Conservation (phyloP, 2,329 filamentous ascomycete genomes). For the Trichocomaceae sp. region DNA sequence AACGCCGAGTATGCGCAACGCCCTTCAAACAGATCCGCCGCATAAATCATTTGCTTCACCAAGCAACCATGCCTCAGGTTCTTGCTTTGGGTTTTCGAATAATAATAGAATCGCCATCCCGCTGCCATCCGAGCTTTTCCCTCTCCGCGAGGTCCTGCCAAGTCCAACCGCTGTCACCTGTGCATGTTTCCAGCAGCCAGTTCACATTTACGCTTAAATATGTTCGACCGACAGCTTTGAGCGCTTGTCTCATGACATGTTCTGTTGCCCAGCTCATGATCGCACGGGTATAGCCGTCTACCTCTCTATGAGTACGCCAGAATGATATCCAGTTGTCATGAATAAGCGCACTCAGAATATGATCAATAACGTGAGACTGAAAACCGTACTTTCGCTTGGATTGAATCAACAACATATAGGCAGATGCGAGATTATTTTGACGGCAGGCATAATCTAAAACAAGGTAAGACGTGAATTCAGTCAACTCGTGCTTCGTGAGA, state of each 20-base stretch:
- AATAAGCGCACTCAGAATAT: conserved; percentile 62
- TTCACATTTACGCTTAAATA: conserved; percentile 76
- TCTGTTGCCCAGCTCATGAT: conserved; percentile 77
- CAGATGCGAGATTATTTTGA: conserved; percentile 65
- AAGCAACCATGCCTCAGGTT: conserved; percentile 12
- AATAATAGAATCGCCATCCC: conserved; percentile 65
- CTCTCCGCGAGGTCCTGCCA: conserved; percentile 65
- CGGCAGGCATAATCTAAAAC: conserved; percentile 86
- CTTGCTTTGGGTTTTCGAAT: conserved; percentile 54
- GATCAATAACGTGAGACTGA: conserved; percentile 61
- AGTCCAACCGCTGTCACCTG: conserved; percentile 38
- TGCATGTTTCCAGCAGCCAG: conserved; percentile 52
- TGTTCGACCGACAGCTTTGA: conserved; percentile 78
- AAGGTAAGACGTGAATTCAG: conserved; percentile 73
- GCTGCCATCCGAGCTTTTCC: conserved; percentile 78
- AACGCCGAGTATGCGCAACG: not conserved
- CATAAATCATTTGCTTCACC: not conserved
- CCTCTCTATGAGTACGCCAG: conserved; percentile 60
- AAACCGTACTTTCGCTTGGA: conserved; percentile 49
- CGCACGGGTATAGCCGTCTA: conserved; percentile 72
- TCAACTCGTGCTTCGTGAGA: conserved; percentile 64
- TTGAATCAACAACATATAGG: conserved; percentile 58
- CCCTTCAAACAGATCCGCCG: not conserved
- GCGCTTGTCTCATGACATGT: conserved; percentile 64
- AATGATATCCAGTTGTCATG: conserved; percentile 80